Base-by-base conservation (phyloP, 2,329 filamentous ascomycete genomes). In the Claviceps sp. region DNA sequence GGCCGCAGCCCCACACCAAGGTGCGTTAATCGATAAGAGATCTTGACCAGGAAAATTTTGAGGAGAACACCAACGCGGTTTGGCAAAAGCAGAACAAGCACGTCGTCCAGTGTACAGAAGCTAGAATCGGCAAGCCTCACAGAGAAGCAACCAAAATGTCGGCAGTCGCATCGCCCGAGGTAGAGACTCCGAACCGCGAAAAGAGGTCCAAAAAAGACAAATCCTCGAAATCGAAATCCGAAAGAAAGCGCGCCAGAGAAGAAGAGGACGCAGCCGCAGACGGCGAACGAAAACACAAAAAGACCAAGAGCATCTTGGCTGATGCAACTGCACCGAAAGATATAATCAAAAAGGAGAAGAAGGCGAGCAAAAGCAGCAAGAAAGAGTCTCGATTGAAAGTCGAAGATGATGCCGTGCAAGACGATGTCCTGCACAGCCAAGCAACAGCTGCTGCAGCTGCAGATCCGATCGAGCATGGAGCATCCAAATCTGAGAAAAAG, bases 221-320 rank as follows among this genome's bases (percentile, higher is more conserved):
- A 53, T 58, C 59, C 42, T 56, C 58, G 16, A 65, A 64, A 53
- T 62, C 61, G 8, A 65, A 64, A 53, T 62, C 62, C 10, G 61
- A 72, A 46, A 73, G 73, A 64, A 75, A 75, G 64, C 69, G 72
- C 44, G 61, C 65, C 6, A 63, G 72, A 44, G 72, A 74, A 48
- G 71, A 74, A 48, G 71, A 74, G 26, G 71, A 74, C 41, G 17
- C 30, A 5, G 59, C 58, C 7, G 65, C 64, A 42, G 65, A 68
- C 47, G 61, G 63, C 39, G 72, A 75, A 54, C 70, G 70, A 59
- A 74, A 72, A 62, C 67, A 73, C 59, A 76, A 77, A 58, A 74
- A 73, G 54, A 72, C 73, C 5, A 76, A 74, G 62, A 73, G 66
- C 68, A 69, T 69, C 61, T 69, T 61, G 48, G 61, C 55, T 46